phyloP scores from a whole-genome alignment of 305 asterid genomes.

The Solanum chacoense region DNA sequence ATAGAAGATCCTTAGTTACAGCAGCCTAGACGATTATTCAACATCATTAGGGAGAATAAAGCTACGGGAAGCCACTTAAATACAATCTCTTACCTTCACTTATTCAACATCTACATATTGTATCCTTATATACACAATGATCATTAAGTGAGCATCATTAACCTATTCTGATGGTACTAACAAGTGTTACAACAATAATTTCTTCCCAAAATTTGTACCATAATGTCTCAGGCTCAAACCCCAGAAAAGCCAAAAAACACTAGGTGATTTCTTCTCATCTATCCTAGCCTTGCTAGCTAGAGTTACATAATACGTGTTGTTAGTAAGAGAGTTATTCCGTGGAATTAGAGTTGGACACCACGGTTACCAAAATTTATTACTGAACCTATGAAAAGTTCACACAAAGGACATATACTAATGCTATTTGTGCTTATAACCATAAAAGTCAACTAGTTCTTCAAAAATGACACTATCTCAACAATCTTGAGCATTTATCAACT shows the following conservation, averaged over 20 bases:
- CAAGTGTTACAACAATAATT: neutral
- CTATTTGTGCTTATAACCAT: neutral
- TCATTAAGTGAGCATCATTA: neutral
- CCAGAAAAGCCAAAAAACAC: neutral
- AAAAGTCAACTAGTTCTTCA: neutral
- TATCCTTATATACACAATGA: neutral
- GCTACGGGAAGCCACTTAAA: neutral
- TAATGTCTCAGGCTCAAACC: neutral
- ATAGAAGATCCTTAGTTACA: neutral
- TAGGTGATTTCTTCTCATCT: neutral
- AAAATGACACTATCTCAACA: neutral
- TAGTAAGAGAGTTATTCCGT: neutral
- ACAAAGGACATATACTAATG: neutral
- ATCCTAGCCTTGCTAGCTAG: neutral
- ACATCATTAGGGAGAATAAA: neutral
- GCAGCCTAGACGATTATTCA: neutral
- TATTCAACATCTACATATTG: neutral
- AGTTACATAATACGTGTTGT: neutral
- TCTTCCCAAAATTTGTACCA: neutral
- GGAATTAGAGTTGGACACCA: neutral
- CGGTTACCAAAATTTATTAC: neutral
- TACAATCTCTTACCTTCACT: neutral
- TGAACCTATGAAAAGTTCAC: neutral
- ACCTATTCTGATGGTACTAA: neutral
- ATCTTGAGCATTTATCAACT: neutral